Conservation (phyloP, 306 rosid species). For the Betula pendula region DNA sequence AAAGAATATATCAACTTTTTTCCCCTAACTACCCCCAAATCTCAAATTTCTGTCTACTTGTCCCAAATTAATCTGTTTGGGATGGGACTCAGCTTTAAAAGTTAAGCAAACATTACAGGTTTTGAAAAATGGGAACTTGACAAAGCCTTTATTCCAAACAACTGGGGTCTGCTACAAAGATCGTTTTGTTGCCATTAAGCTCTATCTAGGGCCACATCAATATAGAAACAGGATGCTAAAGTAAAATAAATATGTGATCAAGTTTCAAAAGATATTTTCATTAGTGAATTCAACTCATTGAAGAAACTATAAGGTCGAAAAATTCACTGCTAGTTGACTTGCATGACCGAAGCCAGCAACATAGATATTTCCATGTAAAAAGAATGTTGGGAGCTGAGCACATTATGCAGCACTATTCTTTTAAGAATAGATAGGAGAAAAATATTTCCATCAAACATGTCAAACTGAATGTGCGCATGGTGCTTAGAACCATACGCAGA, state of each 20-base stretch:
- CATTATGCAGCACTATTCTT: neutral
- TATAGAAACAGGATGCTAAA: slow-evolving; percentile 7
- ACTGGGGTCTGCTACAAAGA: neutral
- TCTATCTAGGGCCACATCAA: slow-evolving; percentile 3
- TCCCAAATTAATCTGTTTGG: too few species aligned
- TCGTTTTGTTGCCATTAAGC: neutral
- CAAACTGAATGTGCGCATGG: neutral
- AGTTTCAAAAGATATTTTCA: neutral
- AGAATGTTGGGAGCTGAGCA: slow-evolving; percentile 11
- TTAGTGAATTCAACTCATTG: too few species aligned
- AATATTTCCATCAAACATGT: slow-evolving; percentile 13
- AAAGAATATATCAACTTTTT: too few species aligned
- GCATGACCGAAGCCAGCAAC: neutral
- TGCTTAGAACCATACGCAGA: neutral
- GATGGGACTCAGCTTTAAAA: too few species aligned
- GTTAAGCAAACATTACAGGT: too few species aligned
- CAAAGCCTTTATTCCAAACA: slow-evolving; percentile 1
- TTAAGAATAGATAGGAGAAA: slow-evolving; percentile 17
- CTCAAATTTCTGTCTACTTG: too few species aligned
- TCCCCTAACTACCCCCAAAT: too few species aligned
- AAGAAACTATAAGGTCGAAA: neutral
- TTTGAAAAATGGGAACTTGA: neutral
- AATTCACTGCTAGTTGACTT: neutral
- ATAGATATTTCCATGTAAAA: slow-evolving; percentile 4
- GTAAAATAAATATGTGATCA: slow-evolving; percentile 1